Evolutionary conservation across 306 rosid species (phyloP).

Genomic region (Lathyrus tuberosus): DNA sequence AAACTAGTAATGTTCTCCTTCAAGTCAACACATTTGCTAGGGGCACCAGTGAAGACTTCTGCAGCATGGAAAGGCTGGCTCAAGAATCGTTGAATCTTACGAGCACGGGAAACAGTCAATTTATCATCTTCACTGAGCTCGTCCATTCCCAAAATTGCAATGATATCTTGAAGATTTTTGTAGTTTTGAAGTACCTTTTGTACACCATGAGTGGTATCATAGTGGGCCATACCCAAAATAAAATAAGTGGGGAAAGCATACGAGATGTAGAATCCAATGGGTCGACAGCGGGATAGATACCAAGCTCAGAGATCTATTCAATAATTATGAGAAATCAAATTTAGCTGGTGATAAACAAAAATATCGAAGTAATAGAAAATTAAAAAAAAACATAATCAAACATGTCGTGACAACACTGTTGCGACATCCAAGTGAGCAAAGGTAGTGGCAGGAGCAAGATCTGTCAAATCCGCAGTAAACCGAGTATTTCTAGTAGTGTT

Average conservation of each 20-base stretch:
- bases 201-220: slow-evolving; percentile 95
- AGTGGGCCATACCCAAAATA: slow-evolving; percentile 89
- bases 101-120: slow-evolving; percentile 96
- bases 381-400: slow-evolving; percentile 31
- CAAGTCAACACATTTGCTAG: slow-evolving; percentile 96
- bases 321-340: slow-evolving; percentile 8
- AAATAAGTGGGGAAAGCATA: slow-evolving; percentile 99
- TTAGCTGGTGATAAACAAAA: neutral
- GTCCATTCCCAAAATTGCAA: slow-evolving; percentile 99
- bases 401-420: slow-evolving; percentile 96
- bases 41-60: slow-evolving; percentile 98
- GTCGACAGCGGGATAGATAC: slow-evolving; percentile 97
- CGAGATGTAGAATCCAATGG: slow-evolving; percentile 98
- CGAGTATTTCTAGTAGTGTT: no score
- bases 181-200: slow-evolving; percentile 93
- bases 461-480: slow-evolving; percentile 99
- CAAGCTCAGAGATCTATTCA: slow-evolving; percentile 90
- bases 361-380: neutral
- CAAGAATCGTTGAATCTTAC: slow-evolving; percentile 77
- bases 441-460: slow-evolving; percentile 99
- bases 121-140: slow-evolving; percentile 99
- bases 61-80: slow-evolving; percentile 99
- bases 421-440: slow-evolving; percentile 99
- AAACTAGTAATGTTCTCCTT: slow-evolving; percentile 81
- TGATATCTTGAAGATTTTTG: slow-evolving; percentile 98